Base-by-base conservation (phyloP, 1,139 yeast genomes). In the Pichia kudriavzevii region DNA sequence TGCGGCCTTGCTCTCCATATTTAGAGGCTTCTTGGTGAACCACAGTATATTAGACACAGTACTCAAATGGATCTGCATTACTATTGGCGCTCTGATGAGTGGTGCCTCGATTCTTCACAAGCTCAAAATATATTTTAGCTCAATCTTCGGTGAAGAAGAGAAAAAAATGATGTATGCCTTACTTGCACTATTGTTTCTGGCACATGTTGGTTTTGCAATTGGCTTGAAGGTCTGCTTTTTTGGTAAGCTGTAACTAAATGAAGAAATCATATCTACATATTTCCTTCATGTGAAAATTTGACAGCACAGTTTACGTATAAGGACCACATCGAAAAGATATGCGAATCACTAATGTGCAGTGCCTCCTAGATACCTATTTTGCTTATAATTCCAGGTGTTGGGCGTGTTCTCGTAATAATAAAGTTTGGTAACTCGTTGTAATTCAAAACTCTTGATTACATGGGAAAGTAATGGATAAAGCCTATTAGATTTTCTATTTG, bases 1-100 rank as follows among this genome's bases (percentile, higher is more conserved):
- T 2, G 79, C 82, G 22, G 79, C 91, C 1, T 52, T 79, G 5
- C 56, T 79, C 25, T 74, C 71, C 41, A 55, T 72, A 13, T 51
- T 72, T 25, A 61, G 72, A 37, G 76, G 69, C 4, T 50, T 71
- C 4, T 53, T 72, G 21, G 58, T 69, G 15, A 64, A 61, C 42
- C 66, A 61, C 41, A 35, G 26, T 8, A 29, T 36, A 2, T 28
- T 51, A 22, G 53, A 50, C 15, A 23, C 31, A 2, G 33, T 65
- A 4, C 52, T 69, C 36, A 69, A 70, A 50, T 72, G 78, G 78
- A 39, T 54, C 2, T 59, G 72, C 31, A 74, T 72, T 12, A 48
- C 57, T 5, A 38, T 60, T 5, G 72, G 75, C 39, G 75, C 72
- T 1, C 38, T 56, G 1, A 47, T 72, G 10, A 69, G 77, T 27